Percentiles rank a stretch among this genome's conserved stretches.
Evolutionary conservation across 768 basidiomycete species (phyloP).

Genomic region (Pleurotus cornucopiae): DNA sequence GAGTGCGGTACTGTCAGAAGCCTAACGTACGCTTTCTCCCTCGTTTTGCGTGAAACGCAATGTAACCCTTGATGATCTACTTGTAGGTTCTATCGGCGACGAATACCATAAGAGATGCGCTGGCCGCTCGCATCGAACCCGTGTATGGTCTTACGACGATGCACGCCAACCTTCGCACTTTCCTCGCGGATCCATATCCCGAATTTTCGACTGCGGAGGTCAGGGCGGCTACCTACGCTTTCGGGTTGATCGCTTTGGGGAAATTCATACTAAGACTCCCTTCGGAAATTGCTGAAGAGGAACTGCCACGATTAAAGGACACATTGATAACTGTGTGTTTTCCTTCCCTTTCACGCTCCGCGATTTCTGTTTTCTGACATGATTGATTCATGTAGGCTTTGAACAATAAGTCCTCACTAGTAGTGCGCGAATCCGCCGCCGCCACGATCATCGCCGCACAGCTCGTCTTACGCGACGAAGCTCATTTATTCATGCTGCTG

Average conservation of each 20-base stretch:
- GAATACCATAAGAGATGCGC: conserved; percentile 71
- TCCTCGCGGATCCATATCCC: conserved; percentile 50
- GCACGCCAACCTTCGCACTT: conserved; percentile 66
- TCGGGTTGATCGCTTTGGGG: conserved; percentile 79
- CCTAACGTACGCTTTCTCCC: conserved; percentile 48
- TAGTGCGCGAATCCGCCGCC: conserved; percentile 80
- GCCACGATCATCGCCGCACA: conserved; percentile 82
- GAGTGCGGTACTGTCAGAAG: conserved; percentile 68
- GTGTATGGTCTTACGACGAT: conserved; percentile 83
- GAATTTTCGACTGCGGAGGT: conserved; percentile 38
- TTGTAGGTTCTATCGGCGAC: conserved; percentile 78
- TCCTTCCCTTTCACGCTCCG: not conserved
- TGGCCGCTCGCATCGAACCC: conserved; percentile 70
- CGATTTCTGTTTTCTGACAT: not conserved
- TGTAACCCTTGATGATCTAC: conserved; percentile 6
- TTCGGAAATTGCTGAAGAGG: conserved; percentile 82
- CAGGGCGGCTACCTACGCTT: conserved; percentile 69
- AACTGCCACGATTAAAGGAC: conserved; percentile 68
- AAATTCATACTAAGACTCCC: conserved; percentile 81
- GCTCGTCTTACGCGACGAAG: conserved; percentile 77
- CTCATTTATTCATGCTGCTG: conserved; percentile 74
- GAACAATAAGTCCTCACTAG: conserved; percentile 67
- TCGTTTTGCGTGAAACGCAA: conserved; percentile 1
- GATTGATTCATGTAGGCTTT: conserved; percentile 43
- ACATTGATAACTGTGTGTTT: conserved; percentile 67